Percentiles rank a stretch among this genome's conserved stretches.
These are phyloP conservation scores for Podaxis sp. DNA, from an alignment of 768 basidiomycete species.

Conservation along the genomic window DNA sequence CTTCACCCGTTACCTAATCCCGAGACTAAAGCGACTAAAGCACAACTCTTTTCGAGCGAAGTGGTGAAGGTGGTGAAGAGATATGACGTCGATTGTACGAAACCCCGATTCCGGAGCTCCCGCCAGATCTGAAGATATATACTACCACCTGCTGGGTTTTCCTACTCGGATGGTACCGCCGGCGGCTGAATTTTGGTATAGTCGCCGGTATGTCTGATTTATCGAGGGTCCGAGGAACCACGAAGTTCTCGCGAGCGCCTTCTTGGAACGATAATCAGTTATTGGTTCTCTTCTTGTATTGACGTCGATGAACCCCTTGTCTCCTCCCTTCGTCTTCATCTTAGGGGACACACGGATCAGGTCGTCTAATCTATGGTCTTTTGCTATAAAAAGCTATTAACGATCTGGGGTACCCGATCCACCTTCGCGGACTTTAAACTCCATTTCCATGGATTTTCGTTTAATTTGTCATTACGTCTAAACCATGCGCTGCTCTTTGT, in stretches of 20 bases:
- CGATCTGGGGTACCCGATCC: background rate
- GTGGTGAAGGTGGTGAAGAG: background rate
- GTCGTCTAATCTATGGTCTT: background rate
- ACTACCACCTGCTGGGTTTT: background rate
- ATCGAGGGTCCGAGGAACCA: background rate
- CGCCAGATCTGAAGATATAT: background rate
- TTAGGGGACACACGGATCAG: slow-evolving; percentile 1
- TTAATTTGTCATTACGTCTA: slow-evolving; percentile 4
- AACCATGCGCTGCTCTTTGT: background rate
- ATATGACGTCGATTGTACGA: background rate
- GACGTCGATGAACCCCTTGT: background rate
- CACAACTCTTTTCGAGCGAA: background rate
- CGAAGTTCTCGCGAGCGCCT: slow-evolving; percentile 3
- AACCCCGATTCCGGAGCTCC: background rate
- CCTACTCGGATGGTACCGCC: background rate
- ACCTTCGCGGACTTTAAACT: slow-evolving; percentile 4
- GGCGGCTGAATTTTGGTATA: background rate
- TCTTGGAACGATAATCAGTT: background rate
- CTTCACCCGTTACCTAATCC: background rate
- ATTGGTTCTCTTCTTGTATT: background rate
- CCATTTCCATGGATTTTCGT: background rate
- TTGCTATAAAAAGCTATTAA: slow-evolving; percentile 11
- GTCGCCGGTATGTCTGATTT: background rate
- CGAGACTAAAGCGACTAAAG: background rate
- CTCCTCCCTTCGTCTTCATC: background rate